These are phyloP conservation scores for Inga oerstediana DNA, from an alignment of 306 rosid genomes.

Conservation along the genomic window DNA sequence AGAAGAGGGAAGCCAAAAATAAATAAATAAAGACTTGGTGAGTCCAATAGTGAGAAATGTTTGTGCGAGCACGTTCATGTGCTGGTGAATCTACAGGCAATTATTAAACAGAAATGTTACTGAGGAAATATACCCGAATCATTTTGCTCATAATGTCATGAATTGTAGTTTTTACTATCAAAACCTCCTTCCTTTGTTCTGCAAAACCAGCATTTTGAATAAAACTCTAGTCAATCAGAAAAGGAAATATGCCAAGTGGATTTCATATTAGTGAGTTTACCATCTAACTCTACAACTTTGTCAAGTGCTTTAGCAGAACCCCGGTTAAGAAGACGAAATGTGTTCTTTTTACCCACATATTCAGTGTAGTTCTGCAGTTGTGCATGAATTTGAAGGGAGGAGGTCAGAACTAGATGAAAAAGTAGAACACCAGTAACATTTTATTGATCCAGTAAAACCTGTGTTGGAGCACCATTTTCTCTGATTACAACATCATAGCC, in stretches of 20 bases:
- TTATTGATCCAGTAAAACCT: constrained; percentile 50
- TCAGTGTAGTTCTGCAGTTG: constrained; percentile 75
- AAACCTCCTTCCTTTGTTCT: constrained; percentile 88
- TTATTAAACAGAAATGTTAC: not conserved
- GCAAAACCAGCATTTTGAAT: constrained; percentile 46
- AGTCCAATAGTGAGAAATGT: not conserved
- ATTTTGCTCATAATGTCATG: constrained; percentile 92
- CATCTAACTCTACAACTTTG: constrained; percentile 92
- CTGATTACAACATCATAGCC: constrained; percentile 81
- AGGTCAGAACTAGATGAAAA: constrained; percentile 30
- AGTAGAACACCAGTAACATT: constrained; percentile 21
- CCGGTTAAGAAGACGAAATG: constrained; percentile 93
- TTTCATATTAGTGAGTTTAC: constrained; percentile 44
- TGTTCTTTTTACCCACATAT: constrained; percentile 82
- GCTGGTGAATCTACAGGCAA: not conserved
- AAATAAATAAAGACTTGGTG: not conserved
- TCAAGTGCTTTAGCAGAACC: constrained; percentile 99
- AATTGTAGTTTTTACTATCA: constrained; percentile 90
- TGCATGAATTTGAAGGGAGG: constrained; percentile 20
- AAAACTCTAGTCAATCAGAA: constrained; percentile 31
- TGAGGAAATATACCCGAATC: constrained; percentile 60
- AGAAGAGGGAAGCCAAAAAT: constrained; percentile 38
- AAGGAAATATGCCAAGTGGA: constrained; percentile 19
- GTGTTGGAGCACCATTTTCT: constrained; percentile 95
- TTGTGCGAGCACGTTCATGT: not conserved